Conservation (phyloP, 768 basidiomycete genomes). For the Pleurotus tuber-regium region DNA sequence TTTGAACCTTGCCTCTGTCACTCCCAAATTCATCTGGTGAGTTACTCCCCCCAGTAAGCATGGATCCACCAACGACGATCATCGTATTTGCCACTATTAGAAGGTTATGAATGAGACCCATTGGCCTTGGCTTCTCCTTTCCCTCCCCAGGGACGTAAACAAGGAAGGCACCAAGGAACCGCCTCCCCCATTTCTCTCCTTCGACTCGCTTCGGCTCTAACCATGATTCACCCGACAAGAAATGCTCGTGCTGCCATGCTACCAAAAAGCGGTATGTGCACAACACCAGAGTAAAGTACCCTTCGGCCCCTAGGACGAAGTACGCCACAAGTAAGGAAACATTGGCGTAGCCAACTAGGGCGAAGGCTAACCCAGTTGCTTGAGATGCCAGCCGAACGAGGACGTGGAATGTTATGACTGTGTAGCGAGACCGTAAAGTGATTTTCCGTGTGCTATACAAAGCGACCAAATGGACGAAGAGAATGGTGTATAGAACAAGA, state of each 20-base stretch:
- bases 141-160: conserved; percentile 15
- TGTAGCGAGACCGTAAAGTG: conserved; percentile 29
- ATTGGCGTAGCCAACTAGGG: conserved; percentile 26
- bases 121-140: conserved; percentile 24
- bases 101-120: conserved; percentile 28
- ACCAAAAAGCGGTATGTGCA: conserved; percentile 34
- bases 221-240: conserved; percentile 28
- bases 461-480: conserved; percentile 27
- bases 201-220: conserved; percentile 27
- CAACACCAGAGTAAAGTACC: conserved; percentile 31
- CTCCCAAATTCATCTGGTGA: background rate
- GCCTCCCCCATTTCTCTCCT: conserved; percentile 14
- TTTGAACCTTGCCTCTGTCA: conserved; percentile 12
- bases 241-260: conserved; percentile 34
- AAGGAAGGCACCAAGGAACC: conserved; percentile 23
- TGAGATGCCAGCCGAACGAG: conserved; percentile 32
- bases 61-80: conserved; percentile 31
- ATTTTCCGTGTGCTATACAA: conserved; percentile 26
- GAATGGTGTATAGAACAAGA: conserved; percentile 29
- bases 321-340: conserved; percentile 29
- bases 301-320: conserved; percentile 28
- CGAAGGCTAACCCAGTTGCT: conserved; percentile 32
- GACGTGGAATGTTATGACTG: conserved; percentile 30
- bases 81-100: conserved; percentile 30
- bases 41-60: conserved; percentile 23